Evolutionary conservation across 345 rosid species (phyloP), one percentile per base, ranked within the genome.

Genomic region (Mallotus nudiflorus): DNA sequence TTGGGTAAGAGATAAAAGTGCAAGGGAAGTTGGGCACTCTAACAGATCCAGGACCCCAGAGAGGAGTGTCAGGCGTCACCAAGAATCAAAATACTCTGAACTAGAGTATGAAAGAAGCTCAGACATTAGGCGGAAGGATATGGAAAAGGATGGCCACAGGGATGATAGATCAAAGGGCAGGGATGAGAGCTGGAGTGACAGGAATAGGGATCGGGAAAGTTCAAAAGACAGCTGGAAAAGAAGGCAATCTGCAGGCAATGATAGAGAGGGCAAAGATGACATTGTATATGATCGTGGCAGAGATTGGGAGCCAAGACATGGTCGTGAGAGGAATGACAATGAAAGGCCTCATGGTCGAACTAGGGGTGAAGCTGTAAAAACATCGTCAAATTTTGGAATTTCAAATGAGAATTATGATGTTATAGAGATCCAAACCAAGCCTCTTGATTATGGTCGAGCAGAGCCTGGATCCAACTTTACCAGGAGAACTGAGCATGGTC

Each of bases 341-440:
- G 99, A 92, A 76, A 87, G 97, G 88, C 81, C 94, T 71, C 97
- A 86, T 84, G 89, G 95, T 65, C 93, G 97, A 76, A 90, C 68
- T 66, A 85, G 98, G 76, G 87, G 97, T 65, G 98, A 95, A 83
- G 98, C 97, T 37, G 93, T 95, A 42, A 95, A 95, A 82, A 89
- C 97, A 1, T 85, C 89, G 33, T 95, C 98, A 2, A 95, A 90
- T 78, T 88, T 84, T 63, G 98, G 98, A 20, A 83, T 88, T 76
- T 87, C 98, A 18, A 87, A 86, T 62, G 96, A 95, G 78, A 92
- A 92, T 72, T 95, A 95, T 72, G 99, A 95, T 82, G 97, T 95
- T n/a, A 95, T 95, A 82, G 98, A 95, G 84, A 93, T 92, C 73
- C 98, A 91, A 85, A 89, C 98, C 68, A 93, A 86, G 79, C 89